Conservation (phyloP, 495 filamentous ascomycete species). For the Penicillium crystallinum region DNA sequence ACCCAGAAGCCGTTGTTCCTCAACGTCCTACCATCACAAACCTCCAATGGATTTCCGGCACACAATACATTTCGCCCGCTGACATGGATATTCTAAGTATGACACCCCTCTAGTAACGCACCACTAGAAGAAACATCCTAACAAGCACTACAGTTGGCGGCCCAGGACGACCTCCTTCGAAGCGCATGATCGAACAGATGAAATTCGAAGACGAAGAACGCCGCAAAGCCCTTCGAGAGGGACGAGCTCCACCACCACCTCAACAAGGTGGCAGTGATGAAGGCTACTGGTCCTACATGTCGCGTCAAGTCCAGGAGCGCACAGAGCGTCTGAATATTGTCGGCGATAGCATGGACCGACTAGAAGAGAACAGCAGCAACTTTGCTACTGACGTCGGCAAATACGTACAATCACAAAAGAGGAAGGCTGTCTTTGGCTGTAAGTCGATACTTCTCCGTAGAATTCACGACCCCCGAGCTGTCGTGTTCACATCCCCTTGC, state of each 20-base stretch:
- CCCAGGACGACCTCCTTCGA: slow-evolving; percentile 75
- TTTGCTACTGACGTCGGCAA: slow-evolving; percentile 87
- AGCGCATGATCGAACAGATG: slow-evolving; percentile 66
- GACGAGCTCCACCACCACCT: slow-evolving; percentile 19
- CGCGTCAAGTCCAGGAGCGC: slow-evolving; percentile 78
- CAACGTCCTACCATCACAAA: slow-evolving; percentile 92
- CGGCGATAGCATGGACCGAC: slow-evolving; percentile 75
- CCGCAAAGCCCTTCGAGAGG: slow-evolving; percentile 41
- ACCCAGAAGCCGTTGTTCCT: slow-evolving; percentile 64
- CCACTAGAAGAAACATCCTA: neutral
- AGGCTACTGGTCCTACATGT: slow-evolving; percentile 67
- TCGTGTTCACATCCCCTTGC: slow-evolving; percentile 18
- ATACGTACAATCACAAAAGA: slow-evolving; percentile 79
- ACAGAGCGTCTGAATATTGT: slow-evolving; percentile 79
- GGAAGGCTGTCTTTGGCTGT: slow-evolving; percentile 67
- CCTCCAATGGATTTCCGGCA: slow-evolving; percentile 92
- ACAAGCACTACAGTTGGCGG: slow-evolving; percentile 59
- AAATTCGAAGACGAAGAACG: slow-evolving; percentile 53
- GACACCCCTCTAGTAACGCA: slow-evolving; percentile 11
- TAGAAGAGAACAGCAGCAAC: slow-evolving; percentile 71
- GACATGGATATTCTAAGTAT: slow-evolving; percentile 81
- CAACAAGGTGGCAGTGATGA: slow-evolving; percentile 36
- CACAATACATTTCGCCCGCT: slow-evolving; percentile 81
- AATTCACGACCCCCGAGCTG: neutral
- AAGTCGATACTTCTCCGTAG: slow-evolving; percentile 21